Conservation (phyloP, 495 filamentous ascomycete genomes). For the Zalerion maritima region DNA sequence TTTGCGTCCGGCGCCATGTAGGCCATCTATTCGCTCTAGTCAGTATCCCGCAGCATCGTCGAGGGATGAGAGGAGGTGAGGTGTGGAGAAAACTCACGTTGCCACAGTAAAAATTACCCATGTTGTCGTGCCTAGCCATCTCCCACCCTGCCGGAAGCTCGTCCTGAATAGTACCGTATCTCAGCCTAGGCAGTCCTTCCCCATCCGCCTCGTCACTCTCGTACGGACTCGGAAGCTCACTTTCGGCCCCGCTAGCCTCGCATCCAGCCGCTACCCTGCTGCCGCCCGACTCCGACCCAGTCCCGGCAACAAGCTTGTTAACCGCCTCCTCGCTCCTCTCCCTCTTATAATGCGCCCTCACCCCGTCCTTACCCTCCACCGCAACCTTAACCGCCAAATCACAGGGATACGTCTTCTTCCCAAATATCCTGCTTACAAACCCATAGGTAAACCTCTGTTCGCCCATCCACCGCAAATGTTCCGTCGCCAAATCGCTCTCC, state of each 20-base stretch:
- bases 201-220: conserved; percentile 8
- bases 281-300: conserved; percentile 4
- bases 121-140: conserved; percentile 49
- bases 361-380: conserved; percentile 57
- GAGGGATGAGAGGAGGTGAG: neutral
- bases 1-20: conserved; percentile 76
- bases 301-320: conserved; percentile 2
- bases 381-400: conserved; percentile 74
- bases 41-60: conserved; percentile 1
- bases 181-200: conserved; percentile 53
- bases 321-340: conserved; percentile 21
- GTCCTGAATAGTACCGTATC: conserved; percentile 66
- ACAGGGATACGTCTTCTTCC: conserved; percentile 69
- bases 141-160: conserved; percentile 64
- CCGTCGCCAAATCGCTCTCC: conserved; percentile 76
- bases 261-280: conserved; percentile 5
- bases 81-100: conserved; percentile 38
- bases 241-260: conserved; percentile 7
- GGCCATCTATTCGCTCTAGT: conserved; percentile 44
- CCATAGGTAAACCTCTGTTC: conserved; percentile 71
- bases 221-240: conserved; percentile 9
- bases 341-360: conserved; percentile 56
- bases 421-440: conserved; percentile 54
- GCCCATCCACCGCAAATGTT: conserved; percentile 88
- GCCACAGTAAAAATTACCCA: conserved; percentile 89